A percentile compares a stretch with the other conserved stretches of the same genome.
Conservation (phyloP, 768 basidiomycete genomes). For the Paxillus rubicundulus region DNA sequence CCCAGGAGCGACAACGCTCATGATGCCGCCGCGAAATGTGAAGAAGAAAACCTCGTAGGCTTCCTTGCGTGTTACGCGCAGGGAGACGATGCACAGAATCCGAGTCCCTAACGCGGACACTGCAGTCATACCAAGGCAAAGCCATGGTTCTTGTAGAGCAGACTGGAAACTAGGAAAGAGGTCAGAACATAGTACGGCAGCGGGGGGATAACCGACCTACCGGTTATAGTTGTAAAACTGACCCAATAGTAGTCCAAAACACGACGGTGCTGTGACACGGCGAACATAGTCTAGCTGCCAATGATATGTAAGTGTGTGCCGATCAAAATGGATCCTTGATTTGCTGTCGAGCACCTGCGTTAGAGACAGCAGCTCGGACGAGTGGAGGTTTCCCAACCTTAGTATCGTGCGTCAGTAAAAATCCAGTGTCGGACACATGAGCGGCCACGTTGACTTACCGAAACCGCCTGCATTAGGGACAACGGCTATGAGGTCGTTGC, state of each 20-base stretch:
- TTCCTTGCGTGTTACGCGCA: slow-evolving; percentile 45
- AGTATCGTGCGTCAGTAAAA: no score
- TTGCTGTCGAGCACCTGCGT: no score
- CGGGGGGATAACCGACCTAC: slow-evolving; percentile 2
- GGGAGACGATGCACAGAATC: slow-evolving; percentile 44
- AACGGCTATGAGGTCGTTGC: no score
- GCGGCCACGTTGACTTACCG: no score
- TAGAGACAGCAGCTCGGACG: no score
- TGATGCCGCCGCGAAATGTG: slow-evolving; percentile 45
- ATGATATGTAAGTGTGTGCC: slow-evolving; percentile 2
- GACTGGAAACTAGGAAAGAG: neutral
- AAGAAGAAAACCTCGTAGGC: slow-evolving; percentile 53
- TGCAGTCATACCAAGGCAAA: slow-evolving; percentile 38
- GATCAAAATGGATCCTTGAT: neutral
- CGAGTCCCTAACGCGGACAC: slow-evolving; percentile 38
- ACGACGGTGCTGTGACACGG: slow-evolving; percentile 46
- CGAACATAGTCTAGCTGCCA: slow-evolving; percentile 45
- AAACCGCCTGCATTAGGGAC: no score
- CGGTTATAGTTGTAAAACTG: slow-evolving; percentile 1
- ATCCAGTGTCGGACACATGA: no score
- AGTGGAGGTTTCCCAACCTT: no score
- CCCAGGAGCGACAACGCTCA: slow-evolving; percentile 18
- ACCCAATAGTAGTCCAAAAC: slow-evolving; percentile 44
- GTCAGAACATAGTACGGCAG: neutral
- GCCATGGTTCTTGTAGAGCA: slow-evolving; percentile 9